Evolutionary conservation across 2,329 filamentous ascomycete species (phyloP).

Genomic region (Cordyceps pruinosa): DNA sequence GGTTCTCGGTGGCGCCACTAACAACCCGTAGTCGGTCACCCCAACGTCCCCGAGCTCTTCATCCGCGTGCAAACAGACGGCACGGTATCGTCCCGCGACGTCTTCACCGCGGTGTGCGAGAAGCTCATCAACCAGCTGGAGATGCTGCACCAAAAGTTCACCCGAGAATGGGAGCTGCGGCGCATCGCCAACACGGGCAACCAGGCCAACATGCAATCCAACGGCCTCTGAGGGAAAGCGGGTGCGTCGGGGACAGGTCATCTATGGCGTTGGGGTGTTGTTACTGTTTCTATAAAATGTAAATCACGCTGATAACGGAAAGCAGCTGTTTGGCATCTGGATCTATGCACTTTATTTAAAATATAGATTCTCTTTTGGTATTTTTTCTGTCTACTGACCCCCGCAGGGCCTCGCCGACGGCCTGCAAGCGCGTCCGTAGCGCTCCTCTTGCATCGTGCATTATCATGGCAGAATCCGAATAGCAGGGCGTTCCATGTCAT

Average conservation of each 20-base stretch:
- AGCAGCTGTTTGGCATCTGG: background rate
- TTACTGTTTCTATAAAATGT: slow-evolving; percentile 12
- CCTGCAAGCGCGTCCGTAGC: background rate
- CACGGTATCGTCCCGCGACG: slow-evolving; percentile 78
- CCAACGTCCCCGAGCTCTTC: slow-evolving; percentile 54
- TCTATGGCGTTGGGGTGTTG: slow-evolving; percentile 17
- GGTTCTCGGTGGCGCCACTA: slow-evolving; percentile 13
- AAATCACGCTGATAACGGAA: slow-evolving; percentile 9
- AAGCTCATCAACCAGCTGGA: slow-evolving; percentile 76
- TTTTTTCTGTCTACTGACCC: background rate
- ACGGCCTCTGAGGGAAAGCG: slow-evolving; percentile 24
- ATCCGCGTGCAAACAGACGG: slow-evolving; percentile 92
- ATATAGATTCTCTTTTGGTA: background rate
- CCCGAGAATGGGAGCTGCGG: slow-evolving; percentile 81
- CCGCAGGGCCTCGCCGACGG: background rate
- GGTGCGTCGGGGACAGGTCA: background rate
- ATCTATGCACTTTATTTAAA: background rate
- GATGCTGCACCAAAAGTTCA: slow-evolving; percentile 79
- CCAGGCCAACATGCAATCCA: slow-evolving; percentile 38
- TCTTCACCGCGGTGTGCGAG: slow-evolving; percentile 72
- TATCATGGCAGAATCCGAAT: background rate
- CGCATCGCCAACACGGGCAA: slow-evolving; percentile 71
- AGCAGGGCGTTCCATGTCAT: background rate
- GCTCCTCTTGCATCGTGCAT: background rate
- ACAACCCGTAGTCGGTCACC: slow-evolving; percentile 42